Base-by-base conservation (phyloP, 257 asterid species). In the Plantago elongata region DNA sequence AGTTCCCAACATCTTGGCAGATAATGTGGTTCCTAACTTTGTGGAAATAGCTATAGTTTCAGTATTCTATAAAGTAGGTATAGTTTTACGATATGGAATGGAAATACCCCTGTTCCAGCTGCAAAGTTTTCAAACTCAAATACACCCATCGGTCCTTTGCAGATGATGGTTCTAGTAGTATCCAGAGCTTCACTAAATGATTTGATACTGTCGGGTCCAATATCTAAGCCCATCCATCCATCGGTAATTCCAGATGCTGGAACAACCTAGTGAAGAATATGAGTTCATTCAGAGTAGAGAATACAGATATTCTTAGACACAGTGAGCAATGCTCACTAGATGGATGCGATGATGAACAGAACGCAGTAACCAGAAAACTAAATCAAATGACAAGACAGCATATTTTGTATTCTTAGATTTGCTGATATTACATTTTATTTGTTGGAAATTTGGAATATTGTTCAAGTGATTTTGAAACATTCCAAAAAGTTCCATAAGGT, bases 121-220 rank as follows among this genome's bases (percentile, higher is more conserved):
- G 96, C 96, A 77, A 88, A 88, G 75, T 88, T 82, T 51, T 88
- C 96, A 16, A 85, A 85, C 79, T 88, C 95, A 47, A 88, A 88
- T 17, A 85, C 96, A 45, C 95, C 96, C 96, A 88, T 88, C 3
- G 95, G 96, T 34, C 95, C 96, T 56, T 88, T 88, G 95, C 95
- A 85, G 63, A 88, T 85, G 29, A 88, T 45, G 22, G 95, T 86
- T 69, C 83, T 74, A 46, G 95, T 88, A 61, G 86, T 49, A 55
- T 86, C 90, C 65, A 85, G 63, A 58, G 85, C 83, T 65, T 76
- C 83, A 29, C 80, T 75, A 30, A 88, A 88, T 54, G 93, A 63
- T 65, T 83, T 85, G 73, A 88, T 82, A 12, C 88, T 64, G 40
- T 88, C 85, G 0, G 96, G 96, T 30, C 96, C 96, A 60, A 85